Conservation (phyloP, 2,329 filamentous ascomycete species). For the Ophiostoma populinum region DNA sequence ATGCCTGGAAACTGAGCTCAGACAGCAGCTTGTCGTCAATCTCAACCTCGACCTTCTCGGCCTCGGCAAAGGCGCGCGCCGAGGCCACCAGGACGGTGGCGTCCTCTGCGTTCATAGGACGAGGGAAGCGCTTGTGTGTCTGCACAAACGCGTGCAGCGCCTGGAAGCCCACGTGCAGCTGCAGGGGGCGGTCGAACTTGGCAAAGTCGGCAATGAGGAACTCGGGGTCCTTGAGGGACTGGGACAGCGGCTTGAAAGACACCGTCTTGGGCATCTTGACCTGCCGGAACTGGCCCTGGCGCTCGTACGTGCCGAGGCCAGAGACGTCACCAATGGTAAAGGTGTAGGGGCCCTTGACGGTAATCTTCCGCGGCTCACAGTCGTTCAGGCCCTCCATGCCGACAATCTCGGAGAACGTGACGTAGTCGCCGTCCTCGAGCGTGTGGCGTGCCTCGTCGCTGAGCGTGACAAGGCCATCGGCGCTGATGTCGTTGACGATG, state of each 20-base stretch:
- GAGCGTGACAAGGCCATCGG: constrained; percentile 79
- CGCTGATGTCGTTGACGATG: constrained; percentile 78
- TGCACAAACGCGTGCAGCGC: constrained; percentile 77
- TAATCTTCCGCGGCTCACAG: constrained; percentile 72
- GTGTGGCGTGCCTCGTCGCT: constrained; percentile 91
- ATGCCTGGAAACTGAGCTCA: constrained; percentile 88
- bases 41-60: constrained; percentile 64
- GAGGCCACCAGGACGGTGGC: constrained; percentile 61
- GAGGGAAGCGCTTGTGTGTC: constrained; percentile 56
- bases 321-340: constrained; percentile 94
- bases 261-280: constrained; percentile 97
- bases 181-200: constrained; percentile 88
- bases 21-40: constrained; percentile 83
- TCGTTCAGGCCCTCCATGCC: constrained; percentile 82
- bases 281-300: constrained; percentile 80
- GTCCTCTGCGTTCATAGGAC: constrained; percentile 71
- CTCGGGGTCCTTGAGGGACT: constrained; percentile 71
- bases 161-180: constrained; percentile 85
- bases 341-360: constrained; percentile 89
- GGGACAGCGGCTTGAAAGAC: constrained; percentile 68
- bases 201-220: constrained; percentile 88
- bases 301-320: constrained; percentile 68
- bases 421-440: constrained; percentile 87
- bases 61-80: constrained; percentile 55
- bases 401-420: constrained; percentile 84